These are phyloP conservation scores for Trichosporon asahii DNA, from an alignment of 1,284 basidiomycete species.

Conservation along the genomic window DNA sequence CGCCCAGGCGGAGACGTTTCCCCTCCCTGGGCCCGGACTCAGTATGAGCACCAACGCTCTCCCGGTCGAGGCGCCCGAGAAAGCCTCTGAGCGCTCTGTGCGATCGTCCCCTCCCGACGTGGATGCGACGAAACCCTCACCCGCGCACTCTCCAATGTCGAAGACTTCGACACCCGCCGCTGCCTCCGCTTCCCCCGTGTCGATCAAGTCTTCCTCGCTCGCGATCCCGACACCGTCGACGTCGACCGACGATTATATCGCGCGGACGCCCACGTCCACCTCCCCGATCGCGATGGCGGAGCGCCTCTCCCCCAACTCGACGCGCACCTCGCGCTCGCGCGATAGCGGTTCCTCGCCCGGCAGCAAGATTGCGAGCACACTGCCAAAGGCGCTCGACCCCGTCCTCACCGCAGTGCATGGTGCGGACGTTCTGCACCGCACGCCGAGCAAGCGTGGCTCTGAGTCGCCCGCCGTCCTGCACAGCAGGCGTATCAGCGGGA, in stretches of 20 bases:
- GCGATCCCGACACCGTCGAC: neutral
- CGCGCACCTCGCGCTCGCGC: conserved; percentile 14
- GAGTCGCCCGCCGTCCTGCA: conserved; percentile 22
- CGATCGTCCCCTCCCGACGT: neutral
- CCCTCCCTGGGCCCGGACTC: conserved; percentile 16
- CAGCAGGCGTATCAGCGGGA: conserved; percentile 21
- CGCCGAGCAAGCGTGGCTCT: neutral
- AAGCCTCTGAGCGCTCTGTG: neutral
- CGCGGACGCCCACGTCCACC: conserved; percentile 3
- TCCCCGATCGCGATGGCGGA: neutral
- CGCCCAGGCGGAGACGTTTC: conserved; percentile 18
- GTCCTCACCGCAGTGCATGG: conserved; percentile 22
- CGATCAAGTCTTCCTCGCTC: conserved; percentile 6
- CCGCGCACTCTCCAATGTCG: neutral
- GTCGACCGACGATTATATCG: neutral
- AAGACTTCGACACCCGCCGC: neutral
- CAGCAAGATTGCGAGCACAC: conserved; percentile 7
- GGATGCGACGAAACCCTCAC: no score
- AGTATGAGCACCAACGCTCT: neutral
- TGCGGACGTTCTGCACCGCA: conserved; percentile 11
- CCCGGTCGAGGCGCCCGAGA: neutral
- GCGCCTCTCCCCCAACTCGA: conserved; percentile 17
- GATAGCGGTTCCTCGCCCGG: conserved; percentile 5
- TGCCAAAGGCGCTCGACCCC: conserved; percentile 18
- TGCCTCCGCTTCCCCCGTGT: neutral